These are phyloP conservation scores for Fraxinus platypoda DNA, from an alignment of 305 asterid species.

Conservation along the genomic window DNA sequence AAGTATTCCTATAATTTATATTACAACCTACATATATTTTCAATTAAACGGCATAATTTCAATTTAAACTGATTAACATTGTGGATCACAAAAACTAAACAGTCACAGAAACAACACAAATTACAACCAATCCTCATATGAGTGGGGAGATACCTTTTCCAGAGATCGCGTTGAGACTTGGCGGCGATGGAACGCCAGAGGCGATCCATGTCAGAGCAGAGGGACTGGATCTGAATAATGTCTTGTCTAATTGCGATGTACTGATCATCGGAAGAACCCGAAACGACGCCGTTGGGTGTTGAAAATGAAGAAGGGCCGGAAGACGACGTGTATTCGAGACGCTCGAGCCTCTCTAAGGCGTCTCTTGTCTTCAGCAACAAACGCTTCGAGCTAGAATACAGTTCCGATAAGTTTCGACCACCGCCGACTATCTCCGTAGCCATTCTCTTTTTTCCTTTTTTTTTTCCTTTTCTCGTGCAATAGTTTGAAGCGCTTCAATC, in stretches of 20 bases:
- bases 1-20: not conserved
- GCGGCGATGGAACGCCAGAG: slow-evolving; percentile 86
- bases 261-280: slow-evolving; percentile 51
- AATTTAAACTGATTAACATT: not conserved
- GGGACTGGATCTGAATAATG: slow-evolving; percentile 62
- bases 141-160: slow-evolving; percentile 56
- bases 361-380: slow-evolving; percentile 64
- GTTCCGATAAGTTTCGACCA: slow-evolving; percentile 46
- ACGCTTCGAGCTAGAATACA: slow-evolving; percentile 65
- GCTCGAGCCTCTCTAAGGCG: slow-evolving; percentile 81
- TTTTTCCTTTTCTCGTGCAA: not conserved
- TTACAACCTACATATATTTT: not conserved
- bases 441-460: not conserved
- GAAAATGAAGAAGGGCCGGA: slow-evolving; percentile 51
- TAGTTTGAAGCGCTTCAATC: not conserved
- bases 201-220: slow-evolving; percentile 78
- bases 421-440: slow-evolving; percentile 47
- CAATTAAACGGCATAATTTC: not conserved
- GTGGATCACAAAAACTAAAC: not conserved
- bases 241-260: slow-evolving; percentile 51
- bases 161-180: slow-evolving; percentile 88
- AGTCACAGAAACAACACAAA: not conserved
- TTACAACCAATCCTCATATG: not conserved
- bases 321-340: slow-evolving; percentile 56
- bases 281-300: slow-evolving; percentile 41